Percentiles rank a stretch among this genome's conserved stretches.
phyloP scores from a whole-genome alignment of 257 asterid genomes.

The Petunia axillaris region DNA sequence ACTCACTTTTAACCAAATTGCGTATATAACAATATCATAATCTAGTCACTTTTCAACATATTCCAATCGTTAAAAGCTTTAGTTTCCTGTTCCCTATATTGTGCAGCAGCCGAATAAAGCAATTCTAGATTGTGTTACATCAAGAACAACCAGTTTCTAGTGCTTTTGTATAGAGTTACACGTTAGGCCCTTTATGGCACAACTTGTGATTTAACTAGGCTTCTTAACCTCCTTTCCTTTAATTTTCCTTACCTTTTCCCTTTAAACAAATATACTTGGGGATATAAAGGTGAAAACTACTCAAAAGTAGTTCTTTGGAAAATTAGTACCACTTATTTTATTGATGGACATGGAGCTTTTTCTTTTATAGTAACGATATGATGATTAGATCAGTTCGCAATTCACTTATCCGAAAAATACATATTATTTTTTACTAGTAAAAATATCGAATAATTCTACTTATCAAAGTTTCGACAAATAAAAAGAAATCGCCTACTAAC shows the following conservation, averaged over 20 bases:
- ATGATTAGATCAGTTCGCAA: too few relatives aligned
- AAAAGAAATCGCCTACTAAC: too few relatives aligned
- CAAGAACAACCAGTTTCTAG: neutral
- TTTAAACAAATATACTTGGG: neutral
- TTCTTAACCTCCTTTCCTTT: neutral
- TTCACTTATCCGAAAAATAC: too few relatives aligned
- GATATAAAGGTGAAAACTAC: neutral
- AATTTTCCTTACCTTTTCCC: neutral
- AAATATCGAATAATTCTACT: too few relatives aligned
- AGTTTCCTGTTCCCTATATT: neutral
- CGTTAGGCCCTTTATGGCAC: neutral
- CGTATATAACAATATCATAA: neutral
- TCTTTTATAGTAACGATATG: too few relatives aligned
- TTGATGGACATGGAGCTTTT: neutral
- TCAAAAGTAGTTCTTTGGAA: constrained; percentile 20
- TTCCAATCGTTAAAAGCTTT: neutral
- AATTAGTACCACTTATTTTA: neutral
- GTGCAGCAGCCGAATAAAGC: constrained; percentile 18
- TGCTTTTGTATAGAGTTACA: neutral
- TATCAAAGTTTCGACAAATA: too few relatives aligned
- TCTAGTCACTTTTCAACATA: neutral
- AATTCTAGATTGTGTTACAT: neutral
- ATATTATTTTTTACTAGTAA: too few relatives aligned
- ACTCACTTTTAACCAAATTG: too few relatives aligned
- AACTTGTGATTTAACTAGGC: neutral